Percentiles rank a stretch among this genome's conserved stretches.
Evolutionary conservation across 306 rosid species (phyloP).

Genomic region (Urtica urens): DNA sequence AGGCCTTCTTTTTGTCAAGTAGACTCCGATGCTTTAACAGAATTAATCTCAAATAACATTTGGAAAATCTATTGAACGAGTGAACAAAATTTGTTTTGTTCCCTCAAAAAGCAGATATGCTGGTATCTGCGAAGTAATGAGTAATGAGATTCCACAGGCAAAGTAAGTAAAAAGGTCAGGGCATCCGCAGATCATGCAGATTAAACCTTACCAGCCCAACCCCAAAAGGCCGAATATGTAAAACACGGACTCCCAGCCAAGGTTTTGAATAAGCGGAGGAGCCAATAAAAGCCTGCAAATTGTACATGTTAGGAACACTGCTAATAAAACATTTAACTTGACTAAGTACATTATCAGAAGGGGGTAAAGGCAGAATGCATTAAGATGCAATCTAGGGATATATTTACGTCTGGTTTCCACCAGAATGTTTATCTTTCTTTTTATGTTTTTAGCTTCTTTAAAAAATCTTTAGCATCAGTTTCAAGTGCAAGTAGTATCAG

Average conservation of each 20-base stretch:
- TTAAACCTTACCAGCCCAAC: slow-evolving; percentile 62
- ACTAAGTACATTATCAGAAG: no score
- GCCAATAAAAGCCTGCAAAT: slow-evolving; percentile 80
- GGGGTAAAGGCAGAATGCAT: background rate
- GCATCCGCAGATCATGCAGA: slow-evolving; percentile 7
- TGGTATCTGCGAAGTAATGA: slow-evolving; percentile 1
- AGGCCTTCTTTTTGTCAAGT: background rate
- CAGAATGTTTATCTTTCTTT: no score
- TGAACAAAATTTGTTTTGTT: no score
- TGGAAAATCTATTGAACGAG: no score
- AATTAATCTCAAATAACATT: no score
- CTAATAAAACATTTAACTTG: background rate
- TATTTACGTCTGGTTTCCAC: no score
- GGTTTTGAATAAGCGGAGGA: slow-evolving; percentile 78
- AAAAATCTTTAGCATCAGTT: no score
- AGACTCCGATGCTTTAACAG: no score
- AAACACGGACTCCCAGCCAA: slow-evolving; percentile 94
- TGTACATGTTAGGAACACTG: slow-evolving; percentile 14
- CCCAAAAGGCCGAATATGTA: slow-evolving; percentile 73
- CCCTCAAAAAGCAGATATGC: no score
- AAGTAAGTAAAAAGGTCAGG: background rate
- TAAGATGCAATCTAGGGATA: no score
- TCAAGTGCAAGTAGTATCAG: no score
- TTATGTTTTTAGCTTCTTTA: no score
- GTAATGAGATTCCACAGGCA: background rate